phyloP scores from a whole-genome alignment of 306 rosid species.

The Lathyrus oleraceus region DNA sequence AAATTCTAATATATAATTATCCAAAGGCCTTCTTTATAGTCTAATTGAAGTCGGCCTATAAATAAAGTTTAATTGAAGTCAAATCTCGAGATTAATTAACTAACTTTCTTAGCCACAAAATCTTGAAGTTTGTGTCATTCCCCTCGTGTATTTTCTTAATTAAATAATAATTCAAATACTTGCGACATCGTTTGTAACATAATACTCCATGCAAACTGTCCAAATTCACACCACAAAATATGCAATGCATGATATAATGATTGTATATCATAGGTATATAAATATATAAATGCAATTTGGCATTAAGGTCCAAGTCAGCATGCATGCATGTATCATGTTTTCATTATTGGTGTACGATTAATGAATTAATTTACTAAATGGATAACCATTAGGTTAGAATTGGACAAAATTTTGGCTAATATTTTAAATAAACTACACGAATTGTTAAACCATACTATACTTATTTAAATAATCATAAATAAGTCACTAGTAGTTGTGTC shows the following conservation, averaged over 20 bases:
- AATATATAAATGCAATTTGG: background rate
- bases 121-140: background rate
- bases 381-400: conserved; percentile 16
- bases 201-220: conserved; percentile 29
- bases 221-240: conserved; percentile 35
- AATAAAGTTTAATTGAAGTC: background rate
- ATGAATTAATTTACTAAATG: background rate
- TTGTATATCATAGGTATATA: background rate
- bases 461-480: too few species aligned
- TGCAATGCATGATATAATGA: conserved; percentile 12
- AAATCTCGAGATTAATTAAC: background rate
- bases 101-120: background rate
- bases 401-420: conserved; percentile 15
- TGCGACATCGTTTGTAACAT: background rate
- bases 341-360: background rate
- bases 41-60: conserved; percentile 31
- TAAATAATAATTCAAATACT: background rate
- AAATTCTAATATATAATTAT: too few species aligned
- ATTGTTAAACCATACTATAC: background rate
- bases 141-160: conserved; percentile 17
- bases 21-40: conserved; percentile 4
- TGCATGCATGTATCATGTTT: conserved; percentile 33
- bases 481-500: too few species aligned
- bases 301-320: conserved; percentile 25
- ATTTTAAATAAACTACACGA: background rate